Percentiles rank a stretch among this genome's conserved stretches.
phyloP scores from a whole-genome alignment of 306 rosid genomes.

The Gastrolobium villosum region DNA sequence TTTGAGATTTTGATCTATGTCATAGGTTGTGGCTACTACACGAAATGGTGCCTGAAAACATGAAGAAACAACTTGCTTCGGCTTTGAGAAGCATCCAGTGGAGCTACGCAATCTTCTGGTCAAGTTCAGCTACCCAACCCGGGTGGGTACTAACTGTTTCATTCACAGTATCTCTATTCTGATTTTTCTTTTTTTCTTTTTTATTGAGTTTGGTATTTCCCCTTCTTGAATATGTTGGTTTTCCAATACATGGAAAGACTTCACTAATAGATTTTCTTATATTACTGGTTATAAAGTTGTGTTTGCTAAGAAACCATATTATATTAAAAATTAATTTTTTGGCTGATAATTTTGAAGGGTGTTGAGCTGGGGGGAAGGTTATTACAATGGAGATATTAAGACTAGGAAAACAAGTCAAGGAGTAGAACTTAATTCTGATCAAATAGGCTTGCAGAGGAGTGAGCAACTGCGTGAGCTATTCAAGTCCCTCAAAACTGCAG shows the following conservation, averaged over 20 bases:
- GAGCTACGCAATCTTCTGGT: conserved; percentile 91
- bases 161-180: conserved; percentile 12
- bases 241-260: background rate
- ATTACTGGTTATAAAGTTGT: background rate
- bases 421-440: conserved; percentile 70
- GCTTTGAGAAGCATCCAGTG: conserved; percentile 88
- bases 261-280: conserved; percentile 23
- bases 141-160: conserved; percentile 61
- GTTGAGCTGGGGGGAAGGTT: conserved; percentile 86
- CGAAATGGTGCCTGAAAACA: conserved; percentile 60
- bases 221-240: background rate
- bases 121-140: conserved; percentile 65
- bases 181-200: background rate
- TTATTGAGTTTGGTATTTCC: conserved; percentile 2
- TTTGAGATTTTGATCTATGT: conserved; percentile 38
- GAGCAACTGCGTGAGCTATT: conserved; percentile 77
- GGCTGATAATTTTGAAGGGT: conserved; percentile 56
- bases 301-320: conserved; percentile 25
- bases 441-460: conserved; percentile 80
- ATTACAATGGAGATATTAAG: conserved; percentile 93
- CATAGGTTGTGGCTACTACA: conserved; percentile 48
- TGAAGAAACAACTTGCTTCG: conserved; percentile 78
- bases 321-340: background rate
- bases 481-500: conserved; percentile 69
- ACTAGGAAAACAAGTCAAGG: conserved; percentile 85